Evolutionary conservation across 2,329 filamentous ascomycete genomes (phyloP), one percentile per base, ranked within the genome.

Genomic region (Fusarium chlamydosporum): DNA sequence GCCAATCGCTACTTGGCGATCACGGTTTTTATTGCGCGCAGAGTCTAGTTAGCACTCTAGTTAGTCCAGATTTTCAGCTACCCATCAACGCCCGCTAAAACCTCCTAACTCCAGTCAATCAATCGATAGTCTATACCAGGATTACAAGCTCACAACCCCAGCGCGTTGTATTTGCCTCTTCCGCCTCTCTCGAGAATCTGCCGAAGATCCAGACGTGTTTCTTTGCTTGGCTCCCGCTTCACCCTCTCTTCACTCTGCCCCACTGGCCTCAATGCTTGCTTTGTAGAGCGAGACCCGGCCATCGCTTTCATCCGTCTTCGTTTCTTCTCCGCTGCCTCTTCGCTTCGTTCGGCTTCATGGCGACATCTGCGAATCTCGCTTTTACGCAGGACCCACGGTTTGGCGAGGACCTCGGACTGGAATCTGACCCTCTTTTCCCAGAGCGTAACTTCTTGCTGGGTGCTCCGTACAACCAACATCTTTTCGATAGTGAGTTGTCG

Each of bases 381-480:
- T 23, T 77, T 75, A 31, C 79, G 81, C 31, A 91, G 70, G n/a
- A 83, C 74, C 89, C 89, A 91, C 0, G 86, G 84, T 57, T 75
- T 77, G 4, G 76, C 75, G 15, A 91, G 79, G 7, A 88, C 79
- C 6, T 86, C 81, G 34, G 72, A 73, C 35, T 82, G 81, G 72
- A 91, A 89, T 31, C 76, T 76, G 18, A 75, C 67, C 43, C 83
- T 79, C 77, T 87, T 87, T 70, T 84, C 81, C 89, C 89, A 91
- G 10, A 89, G 85, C 9, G 73, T 76, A 5, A 90, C 79, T 74
- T 91, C 89, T 34, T 85, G 81, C 45, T 83, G 82, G 0, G 88
- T 91, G 43, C 83, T 82, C 26, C 73, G 75, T 6, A 91, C 57
- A 0, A 80, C 68, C n/a, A 75, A 72, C 57, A 87, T 77, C 70